Conservation (phyloP, 164 flowering plant species). For the Dillenia suffruticosa region DNA sequence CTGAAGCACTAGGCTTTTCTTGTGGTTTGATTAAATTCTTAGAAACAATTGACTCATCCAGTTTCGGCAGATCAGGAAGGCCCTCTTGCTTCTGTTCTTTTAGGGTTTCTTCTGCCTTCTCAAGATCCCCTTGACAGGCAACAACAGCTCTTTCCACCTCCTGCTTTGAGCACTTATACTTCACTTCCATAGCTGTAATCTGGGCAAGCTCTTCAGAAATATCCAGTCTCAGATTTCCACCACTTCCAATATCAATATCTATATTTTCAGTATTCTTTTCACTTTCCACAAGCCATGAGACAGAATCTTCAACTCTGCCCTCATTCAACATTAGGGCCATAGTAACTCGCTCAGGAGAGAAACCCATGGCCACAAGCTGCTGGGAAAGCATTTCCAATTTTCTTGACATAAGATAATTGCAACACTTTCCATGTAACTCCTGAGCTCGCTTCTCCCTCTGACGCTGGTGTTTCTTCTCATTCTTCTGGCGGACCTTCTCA, state of each 20-base stretch:
- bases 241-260: conserved; percentile 30
- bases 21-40: conserved; percentile 31
- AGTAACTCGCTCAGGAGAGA: conserved; percentile 78
- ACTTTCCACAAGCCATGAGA: conserved; percentile 77
- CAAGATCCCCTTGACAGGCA: conserved; percentile 82
- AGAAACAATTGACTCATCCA: conserved; percentile 55
- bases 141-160: conserved; percentile 89
- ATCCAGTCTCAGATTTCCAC: conserved; percentile 73
- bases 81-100: conserved; percentile 51
- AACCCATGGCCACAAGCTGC: conserved; percentile 93
- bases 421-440: conserved; percentile 82
- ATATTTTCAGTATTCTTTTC: conserved; percentile 41
- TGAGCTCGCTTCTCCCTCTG: conserved; percentile 93
- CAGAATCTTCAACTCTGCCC: conserved; percentile 83
- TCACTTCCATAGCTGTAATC: conserved; percentile 66
- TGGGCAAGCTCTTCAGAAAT: conserved; percentile 81
- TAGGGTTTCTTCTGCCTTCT: conserved; percentile 63
- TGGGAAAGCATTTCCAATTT: conserved; percentile 81
- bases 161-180: conserved; percentile 63
- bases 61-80: conserved; percentile 36
- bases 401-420: conserved; percentile 86
- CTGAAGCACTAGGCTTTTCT: conserved; percentile 24
- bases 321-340: conserved; percentile 88
- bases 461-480: conserved; percentile 95
- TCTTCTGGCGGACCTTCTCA: conserved; percentile 88